A percentile compares a stretch with the other conserved stretches of the same genome.
Conservation (phyloP, 1,284 basidiomycete species). For the Exobasidium cylindrosporum region DNA sequence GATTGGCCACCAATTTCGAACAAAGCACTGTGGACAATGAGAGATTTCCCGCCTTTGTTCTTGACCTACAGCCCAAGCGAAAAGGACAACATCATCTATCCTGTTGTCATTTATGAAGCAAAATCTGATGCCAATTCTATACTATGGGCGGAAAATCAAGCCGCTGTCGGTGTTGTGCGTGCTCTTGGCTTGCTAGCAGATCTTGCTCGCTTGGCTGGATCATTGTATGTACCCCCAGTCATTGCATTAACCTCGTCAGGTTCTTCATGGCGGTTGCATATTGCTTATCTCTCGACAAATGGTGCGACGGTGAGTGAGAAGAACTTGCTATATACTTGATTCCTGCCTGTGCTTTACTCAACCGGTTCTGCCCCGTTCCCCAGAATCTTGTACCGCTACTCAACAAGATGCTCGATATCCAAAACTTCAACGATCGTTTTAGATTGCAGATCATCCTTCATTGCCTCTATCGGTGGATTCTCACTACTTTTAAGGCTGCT, state of each 20-base stretch:
- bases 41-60: neutral
- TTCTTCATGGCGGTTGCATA: neutral
- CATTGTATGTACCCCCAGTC: neutral
- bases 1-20: neutral
- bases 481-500: too few relatives aligned
- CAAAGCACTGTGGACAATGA: neutral
- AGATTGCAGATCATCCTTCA: too few relatives aligned
- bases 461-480: too few relatives aligned
- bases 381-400: too few relatives aligned
- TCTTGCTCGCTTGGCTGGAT: neutral
- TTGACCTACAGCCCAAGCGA: neutral
- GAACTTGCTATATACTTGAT: too few relatives aligned
- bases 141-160: slow-evolving; percentile 4
- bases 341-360: too few relatives aligned
- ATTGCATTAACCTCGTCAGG: neutral
- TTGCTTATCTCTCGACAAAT: neutral
- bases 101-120: slow-evolving; percentile 2
- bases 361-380: too few relatives aligned
- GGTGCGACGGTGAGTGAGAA: too few relatives aligned
- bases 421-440: too few relatives aligned
- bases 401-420: too few relatives aligned
- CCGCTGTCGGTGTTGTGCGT: neutral
- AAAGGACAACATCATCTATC: slow-evolving; percentile 3
- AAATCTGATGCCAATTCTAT: slow-evolving; percentile 2
- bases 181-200: neutral